phyloP scores from a whole-genome alignment of 208 protist species.

The Trypanosoma brucei region DNA sequence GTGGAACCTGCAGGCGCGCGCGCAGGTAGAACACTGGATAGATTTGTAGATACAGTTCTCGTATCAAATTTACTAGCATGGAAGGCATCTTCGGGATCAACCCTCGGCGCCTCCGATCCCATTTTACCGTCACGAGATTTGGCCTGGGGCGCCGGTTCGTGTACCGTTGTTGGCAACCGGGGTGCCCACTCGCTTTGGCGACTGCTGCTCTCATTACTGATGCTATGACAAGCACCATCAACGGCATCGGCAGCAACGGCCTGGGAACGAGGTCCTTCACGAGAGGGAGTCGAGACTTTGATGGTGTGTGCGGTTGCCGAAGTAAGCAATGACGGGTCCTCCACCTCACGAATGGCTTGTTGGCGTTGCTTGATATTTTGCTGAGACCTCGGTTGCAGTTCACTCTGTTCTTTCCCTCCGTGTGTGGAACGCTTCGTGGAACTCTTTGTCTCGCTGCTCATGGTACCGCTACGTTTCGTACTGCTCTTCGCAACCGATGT shows the following conservation, averaged over 20 bases:
- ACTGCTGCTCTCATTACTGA: background rate
- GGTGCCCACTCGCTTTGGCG: background rate
- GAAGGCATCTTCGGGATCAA: background rate
- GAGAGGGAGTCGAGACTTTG: conserved; percentile 1
- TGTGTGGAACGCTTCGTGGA: background rate
- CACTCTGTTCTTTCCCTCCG: background rate
- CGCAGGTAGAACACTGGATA: background rate
- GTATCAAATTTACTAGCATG: background rate
- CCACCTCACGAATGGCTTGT: background rate
- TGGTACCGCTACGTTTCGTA: too few species aligned
- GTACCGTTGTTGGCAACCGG: background rate
- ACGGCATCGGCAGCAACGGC: background rate
- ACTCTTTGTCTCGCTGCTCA: too few species aligned
- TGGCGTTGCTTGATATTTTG: background rate
- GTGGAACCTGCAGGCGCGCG: background rate
- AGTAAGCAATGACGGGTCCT: conserved; percentile 8
- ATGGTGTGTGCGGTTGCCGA: conserved; percentile 9
- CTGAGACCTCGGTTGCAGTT: background rate
- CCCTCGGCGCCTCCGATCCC: background rate
- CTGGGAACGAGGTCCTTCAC: background rate
- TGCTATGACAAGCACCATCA: background rate
- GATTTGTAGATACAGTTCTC: background rate
- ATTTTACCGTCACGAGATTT: background rate
- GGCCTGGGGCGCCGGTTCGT: background rate
- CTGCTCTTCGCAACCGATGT: background rate